phyloP scores from a whole-genome alignment of 768 basidiomycete genomes.

The Tricholoma bakamatsutake region DNA sequence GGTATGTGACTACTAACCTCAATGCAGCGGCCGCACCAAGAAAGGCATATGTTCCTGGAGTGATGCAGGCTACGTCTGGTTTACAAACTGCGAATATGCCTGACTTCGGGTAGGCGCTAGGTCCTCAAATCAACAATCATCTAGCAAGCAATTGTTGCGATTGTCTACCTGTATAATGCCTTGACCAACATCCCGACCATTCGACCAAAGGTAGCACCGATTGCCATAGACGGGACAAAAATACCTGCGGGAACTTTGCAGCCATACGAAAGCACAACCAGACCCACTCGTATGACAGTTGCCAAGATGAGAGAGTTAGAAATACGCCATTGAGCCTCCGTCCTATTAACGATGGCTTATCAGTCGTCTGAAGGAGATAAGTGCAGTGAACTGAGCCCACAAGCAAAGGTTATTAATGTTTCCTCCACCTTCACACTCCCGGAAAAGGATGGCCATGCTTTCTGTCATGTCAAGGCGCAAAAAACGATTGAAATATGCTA shows the following conservation, averaged over 20 bases:
- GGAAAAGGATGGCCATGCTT: constrained; percentile 89
- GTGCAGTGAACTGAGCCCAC: constrained; percentile 44
- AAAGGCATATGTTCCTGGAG: constrained; percentile 97
- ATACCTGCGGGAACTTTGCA: constrained; percentile 97
- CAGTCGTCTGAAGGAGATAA: neutral
- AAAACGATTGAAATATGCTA: constrained; percentile 93
- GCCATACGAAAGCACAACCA: constrained; percentile 92
- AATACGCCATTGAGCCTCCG: constrained; percentile 90
- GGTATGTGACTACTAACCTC: constrained; percentile 41
- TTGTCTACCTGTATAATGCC: constrained; percentile 72
- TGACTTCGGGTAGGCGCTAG: constrained; percentile 75
- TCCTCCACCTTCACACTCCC: constrained; percentile 93
- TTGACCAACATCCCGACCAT: constrained; percentile 98
- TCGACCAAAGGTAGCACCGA: constrained; percentile 94
- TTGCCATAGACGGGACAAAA: constrained; percentile 98
- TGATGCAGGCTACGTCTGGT: constrained; percentile 94
- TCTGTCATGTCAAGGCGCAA: constrained; percentile 97
- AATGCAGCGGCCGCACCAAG: constrained; percentile 94
- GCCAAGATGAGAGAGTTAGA: constrained; percentile 90
- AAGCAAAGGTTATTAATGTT: constrained; percentile 88
- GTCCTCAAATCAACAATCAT: neutral
- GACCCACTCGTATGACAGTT: constrained; percentile 77
- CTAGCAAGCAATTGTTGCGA: neutral
- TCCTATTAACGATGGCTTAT: constrained; percentile 36
- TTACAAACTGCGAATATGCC: constrained; percentile 88